Evolutionary conservation across 2,329 filamentous ascomycete species (phyloP).

Genomic region (Coniochaeta sp.): DNA sequence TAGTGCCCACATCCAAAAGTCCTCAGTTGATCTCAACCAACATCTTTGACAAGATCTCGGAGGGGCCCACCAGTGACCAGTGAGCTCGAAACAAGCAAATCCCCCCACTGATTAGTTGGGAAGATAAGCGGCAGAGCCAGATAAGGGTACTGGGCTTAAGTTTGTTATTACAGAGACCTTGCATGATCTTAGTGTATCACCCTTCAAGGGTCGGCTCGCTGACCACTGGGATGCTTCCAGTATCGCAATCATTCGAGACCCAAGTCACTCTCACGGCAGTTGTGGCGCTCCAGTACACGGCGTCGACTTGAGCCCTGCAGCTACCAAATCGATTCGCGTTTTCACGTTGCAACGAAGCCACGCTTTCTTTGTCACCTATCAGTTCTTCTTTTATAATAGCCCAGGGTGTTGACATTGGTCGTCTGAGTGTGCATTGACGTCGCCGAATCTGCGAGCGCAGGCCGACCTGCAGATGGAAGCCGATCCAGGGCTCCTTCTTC

Average conservation of each 20-base stretch:
- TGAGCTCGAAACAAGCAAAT: slow-evolving; percentile 1
- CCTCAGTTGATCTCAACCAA: background rate
- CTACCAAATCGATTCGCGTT: background rate
- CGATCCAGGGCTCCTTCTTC: background rate
- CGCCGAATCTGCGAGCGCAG: background rate
- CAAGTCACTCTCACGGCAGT: slow-evolving; percentile 1
- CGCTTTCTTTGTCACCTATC: slow-evolving; percentile 1
- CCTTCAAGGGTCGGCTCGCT: background rate
- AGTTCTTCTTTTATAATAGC: slow-evolving; percentile 2
- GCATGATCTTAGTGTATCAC: background rate
- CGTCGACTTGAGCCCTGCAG: background rate
- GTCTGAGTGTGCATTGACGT: background rate
- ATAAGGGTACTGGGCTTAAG: background rate
- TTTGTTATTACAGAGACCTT: background rate
- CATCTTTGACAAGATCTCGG: background rate
- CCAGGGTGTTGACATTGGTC: background rate
- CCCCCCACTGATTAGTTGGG: background rate
- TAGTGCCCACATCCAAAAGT: background rate
- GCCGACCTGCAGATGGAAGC: background rate
- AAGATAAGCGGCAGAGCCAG: slow-evolving; percentile 1
- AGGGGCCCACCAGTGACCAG: no score
- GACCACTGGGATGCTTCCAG: background rate
- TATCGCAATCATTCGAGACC: background rate
- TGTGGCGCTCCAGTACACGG: background rate
- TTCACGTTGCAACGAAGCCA: background rate